Base-by-base conservation (phyloP, 768 basidiomycete species). In the Amanita thiersii region DNA sequence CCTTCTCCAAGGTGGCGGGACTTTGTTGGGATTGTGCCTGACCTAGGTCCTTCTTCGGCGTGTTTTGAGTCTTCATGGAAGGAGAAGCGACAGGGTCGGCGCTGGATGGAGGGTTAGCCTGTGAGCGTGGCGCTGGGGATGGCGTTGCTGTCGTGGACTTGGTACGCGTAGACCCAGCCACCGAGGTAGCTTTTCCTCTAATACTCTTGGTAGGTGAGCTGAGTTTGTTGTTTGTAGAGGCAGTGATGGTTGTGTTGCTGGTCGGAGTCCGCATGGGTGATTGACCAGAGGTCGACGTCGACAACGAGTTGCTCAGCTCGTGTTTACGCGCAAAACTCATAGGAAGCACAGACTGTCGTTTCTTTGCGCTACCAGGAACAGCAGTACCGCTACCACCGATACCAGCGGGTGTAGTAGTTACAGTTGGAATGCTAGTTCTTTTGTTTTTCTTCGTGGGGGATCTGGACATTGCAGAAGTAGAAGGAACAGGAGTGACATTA, bases 401-500 rank as follows among this genome's bases (percentile, higher is more conserved):
- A 28, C 64, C 61, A 25, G 61, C 45, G 3, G 64, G 50, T 21
- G 64, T 60, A 5, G 70, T 62, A 29, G 62, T 64, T 5, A 69
- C 64, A 11, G 52, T 53, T 2, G 64, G 60, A 41, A 63, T 39
- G 17, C 65, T 39, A 5, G 20, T 15, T 17, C 37, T 39, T 39
- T 26, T 39, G 7, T 18, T 61, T 50, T 69, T 73, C 14, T 61
- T 52, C 19, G 49, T 45, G 18, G 46, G 45, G 18, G 52, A 47
- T 17, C 48, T 36, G 19, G 54, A n/a, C n/a, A n/a, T n/a, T n/a
- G n/a, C n/a, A 50, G 60, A 50, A 12, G 61, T 51, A 9, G 44
- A 44, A 9, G 75, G 71, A 29, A 72, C 55, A 7, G 75, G 70
- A 1, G 71, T 72, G 23, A 69, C 69, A 53, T 75, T 75, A n/a